A percentile compares a stretch with the other conserved stretches of the same genome.
Conservation (phyloP, 148 eudicot genomes). For the Diospyros lotus region DNA sequence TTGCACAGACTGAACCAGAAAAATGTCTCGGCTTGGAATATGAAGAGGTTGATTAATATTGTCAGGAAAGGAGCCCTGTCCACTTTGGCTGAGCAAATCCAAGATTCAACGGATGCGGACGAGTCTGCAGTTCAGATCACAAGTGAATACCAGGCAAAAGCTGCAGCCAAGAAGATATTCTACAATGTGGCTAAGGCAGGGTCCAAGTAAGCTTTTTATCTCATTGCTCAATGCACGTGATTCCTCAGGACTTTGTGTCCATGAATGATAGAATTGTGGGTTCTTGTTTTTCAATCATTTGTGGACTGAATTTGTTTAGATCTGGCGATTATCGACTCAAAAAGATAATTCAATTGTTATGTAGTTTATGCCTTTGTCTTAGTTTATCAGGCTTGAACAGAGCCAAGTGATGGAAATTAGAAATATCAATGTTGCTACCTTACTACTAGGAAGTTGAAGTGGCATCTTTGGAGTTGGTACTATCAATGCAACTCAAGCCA, state of each 20-base stretch:
- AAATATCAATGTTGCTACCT: not conserved
- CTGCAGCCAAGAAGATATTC: conserved; percentile 66
- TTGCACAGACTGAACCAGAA: conserved; percentile 76
- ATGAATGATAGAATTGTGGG: not conserved
- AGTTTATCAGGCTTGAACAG: not conserved
- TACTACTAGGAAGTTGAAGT: not conserved
- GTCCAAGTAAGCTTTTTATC: conserved; percentile 40
- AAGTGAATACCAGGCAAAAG: conserved; percentile 69
- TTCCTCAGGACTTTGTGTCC: too few species aligned
- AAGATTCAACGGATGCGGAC: conserved; percentile 34
- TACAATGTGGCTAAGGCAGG: conserved; percentile 53
- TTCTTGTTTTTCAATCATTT: not conserved
- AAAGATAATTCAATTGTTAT: not conserved
- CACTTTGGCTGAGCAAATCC: conserved; percentile 66
- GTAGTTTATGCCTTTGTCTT: not conserved
- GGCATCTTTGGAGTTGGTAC: not conserved
- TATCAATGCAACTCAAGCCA: not conserved
- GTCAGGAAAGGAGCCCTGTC: conserved; percentile 62
- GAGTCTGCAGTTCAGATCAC: conserved; percentile 44
- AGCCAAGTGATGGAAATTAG: not conserved
- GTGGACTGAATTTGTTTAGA: not conserved
- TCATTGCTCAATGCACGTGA: not conserved
- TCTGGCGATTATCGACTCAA: not conserved
- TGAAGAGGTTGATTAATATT: conserved; percentile 79
- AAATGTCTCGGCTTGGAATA: conserved; percentile 94